Percentiles rank a stretch among this genome's conserved stretches.
Conservation (phyloP, 345 rosid genomes). For the Hirschfeldia incana region DNA sequence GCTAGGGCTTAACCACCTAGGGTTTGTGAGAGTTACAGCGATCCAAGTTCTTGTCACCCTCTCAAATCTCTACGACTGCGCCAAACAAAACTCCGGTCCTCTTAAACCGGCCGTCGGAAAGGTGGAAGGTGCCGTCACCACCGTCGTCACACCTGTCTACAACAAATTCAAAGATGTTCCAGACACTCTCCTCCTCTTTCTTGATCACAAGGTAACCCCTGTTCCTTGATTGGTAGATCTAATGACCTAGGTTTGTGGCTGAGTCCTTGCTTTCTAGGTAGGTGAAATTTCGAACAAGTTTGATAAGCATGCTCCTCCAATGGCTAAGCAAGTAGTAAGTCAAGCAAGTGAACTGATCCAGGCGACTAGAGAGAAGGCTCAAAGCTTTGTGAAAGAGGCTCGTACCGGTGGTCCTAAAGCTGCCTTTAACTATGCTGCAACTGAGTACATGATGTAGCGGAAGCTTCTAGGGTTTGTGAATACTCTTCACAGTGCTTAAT, state of each 20-base stretch:
- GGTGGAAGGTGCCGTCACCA: slow-evolving; percentile 65
- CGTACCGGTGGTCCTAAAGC: slow-evolving; percentile 61
- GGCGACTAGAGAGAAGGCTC: slow-evolving; percentile 50
- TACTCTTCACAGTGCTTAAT: too few species aligned
- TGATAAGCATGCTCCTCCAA: slow-evolving; percentile 70
- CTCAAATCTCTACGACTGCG: slow-evolving; percentile 63
- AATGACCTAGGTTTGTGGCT: slow-evolving; percentile 13
- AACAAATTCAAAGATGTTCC: slow-evolving; percentile 65
- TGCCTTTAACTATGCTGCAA: slow-evolving; percentile 50
- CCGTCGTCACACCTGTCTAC: slow-evolving; percentile 69
- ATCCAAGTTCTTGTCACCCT: slow-evolving; percentile 51
- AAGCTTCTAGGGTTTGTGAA: too few species aligned
- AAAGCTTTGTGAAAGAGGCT: slow-evolving; percentile 53
- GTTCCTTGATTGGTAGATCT: neutral
- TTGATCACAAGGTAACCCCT: slow-evolving; percentile 66
- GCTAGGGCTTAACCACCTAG: slow-evolving; percentile 64
- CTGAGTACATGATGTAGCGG: too few species aligned
- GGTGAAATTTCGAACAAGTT: slow-evolving; percentile 60
- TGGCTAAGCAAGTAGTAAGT: slow-evolving; percentile 54
- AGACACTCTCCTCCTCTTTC: slow-evolving; percentile 59
- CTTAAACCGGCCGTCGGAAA: slow-evolving; percentile 64
- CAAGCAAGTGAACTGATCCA: slow-evolving; percentile 45
- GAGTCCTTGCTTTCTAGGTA: slow-evolving; percentile 45
- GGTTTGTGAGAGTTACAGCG: slow-evolving; percentile 62
- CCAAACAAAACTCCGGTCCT: slow-evolving; percentile 80